Evolutionary conservation across 148 eudicot species (phyloP), one percentile per base, ranked within the genome.

Genomic region (Fallopia convolvulus): DNA sequence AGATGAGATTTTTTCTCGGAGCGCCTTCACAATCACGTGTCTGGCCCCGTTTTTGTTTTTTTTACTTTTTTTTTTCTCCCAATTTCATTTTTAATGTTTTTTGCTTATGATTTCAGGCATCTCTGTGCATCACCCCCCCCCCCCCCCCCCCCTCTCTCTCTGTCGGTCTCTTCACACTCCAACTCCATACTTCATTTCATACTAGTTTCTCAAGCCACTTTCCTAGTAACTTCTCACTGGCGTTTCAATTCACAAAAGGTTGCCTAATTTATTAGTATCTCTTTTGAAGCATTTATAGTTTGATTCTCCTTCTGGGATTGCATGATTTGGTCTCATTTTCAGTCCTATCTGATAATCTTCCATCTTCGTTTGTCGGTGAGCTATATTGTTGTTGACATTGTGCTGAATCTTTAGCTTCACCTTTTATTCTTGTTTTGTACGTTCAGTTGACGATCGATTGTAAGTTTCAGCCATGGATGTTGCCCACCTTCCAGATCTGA

Each of bases 81-180:
- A 66, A 4, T 65, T 30, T 11, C 30, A 33, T 65, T 30, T 14
- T 66, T n/a, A 5, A 36, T 33, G 15, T 17, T 32, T 66, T 66
- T 68, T 36, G 72, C 72, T 68, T 68, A 46, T 68, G 44, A 33
- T 68, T 68, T 68, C 72, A 68, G 72, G 21, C 72, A 68, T 36
- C 20, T 33, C 44, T 3, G 6, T 18, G 7, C n/a, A 3, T 36
- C 39, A 36, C 18, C 6, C 20, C 6, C 71, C 4, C 71, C 33
- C 71, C 4, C 71, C 33, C 71, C 18, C 6, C 20, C 6, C 71
- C 4, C 71, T 33, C 71, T 66, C 72, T 68, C 72, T 68, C 72
- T 68, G 72, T 68, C 72, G 72, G 72, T 68, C 46, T 36, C 72
- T 15, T 10, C 72, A 33, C 65, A 33, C 42, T 9, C 9, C 33